Conservation (phyloP, 495 filamentous ascomycete genomes). For the Penicillium ochrochloron region DNA sequence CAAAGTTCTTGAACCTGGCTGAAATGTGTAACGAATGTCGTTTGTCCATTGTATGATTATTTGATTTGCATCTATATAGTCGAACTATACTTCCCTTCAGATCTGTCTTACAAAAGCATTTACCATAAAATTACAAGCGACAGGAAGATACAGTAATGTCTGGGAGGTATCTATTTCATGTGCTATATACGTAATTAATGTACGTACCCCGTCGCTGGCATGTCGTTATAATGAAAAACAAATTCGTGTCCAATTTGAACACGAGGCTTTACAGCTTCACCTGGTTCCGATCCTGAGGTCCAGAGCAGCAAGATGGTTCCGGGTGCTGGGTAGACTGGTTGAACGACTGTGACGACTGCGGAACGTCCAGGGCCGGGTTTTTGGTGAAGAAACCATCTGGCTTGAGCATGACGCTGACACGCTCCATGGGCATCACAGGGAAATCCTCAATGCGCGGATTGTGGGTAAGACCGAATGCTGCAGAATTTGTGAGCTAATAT, state of each 20-base stretch:
- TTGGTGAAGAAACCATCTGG: constrained; percentile 76
- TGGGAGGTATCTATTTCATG: not conserved
- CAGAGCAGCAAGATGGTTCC: constrained; percentile 41
- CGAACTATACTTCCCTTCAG: not conserved
- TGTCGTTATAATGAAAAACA: not conserved
- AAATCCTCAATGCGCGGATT: constrained; percentile 65
- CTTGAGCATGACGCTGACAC: constrained; percentile 62
- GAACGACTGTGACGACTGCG: constrained; percentile 41
- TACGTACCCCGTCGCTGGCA: not conserved
- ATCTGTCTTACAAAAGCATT: no score
- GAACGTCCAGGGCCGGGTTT: constrained; percentile 77
- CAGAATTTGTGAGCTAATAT: constrained; percentile 8
- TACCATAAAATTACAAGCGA: no score
- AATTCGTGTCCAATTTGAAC: not conserved
- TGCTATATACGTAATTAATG: not conserved
- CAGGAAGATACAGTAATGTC: not conserved
- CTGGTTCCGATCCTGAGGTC: constrained; percentile 31
- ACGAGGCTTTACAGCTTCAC: constrained; percentile 34
- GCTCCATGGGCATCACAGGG: constrained; percentile 65
- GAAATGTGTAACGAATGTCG: not conserved
- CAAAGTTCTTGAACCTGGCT: not conserved
- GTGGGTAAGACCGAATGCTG: constrained; percentile 66
- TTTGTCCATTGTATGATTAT: not conserved
- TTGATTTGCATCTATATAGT: not conserved
- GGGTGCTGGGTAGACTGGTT: constrained; percentile 46